Conservation (phyloP, 2,329 filamentous ascomycete species). For the Neonectria neomacrospora region DNA sequence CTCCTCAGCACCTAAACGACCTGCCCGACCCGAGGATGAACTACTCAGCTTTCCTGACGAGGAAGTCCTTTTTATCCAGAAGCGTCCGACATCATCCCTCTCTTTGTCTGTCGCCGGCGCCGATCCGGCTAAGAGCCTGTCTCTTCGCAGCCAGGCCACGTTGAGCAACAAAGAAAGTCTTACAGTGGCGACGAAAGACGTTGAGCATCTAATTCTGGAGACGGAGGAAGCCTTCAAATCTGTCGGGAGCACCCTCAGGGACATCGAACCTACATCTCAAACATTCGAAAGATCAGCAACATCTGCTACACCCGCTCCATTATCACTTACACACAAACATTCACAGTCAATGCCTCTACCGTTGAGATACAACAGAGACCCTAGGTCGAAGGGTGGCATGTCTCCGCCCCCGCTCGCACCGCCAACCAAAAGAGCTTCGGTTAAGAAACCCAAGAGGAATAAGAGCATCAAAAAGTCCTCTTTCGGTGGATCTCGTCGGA, state of each 20-base stretch:
- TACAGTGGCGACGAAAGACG: constrained; percentile 49
- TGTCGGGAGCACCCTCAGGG: constrained; percentile 54
- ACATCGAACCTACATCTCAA: constrained; percentile 44
- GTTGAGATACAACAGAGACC: constrained; percentile 31
- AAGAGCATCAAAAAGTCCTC: constrained; percentile 41
- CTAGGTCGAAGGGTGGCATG: constrained; percentile 23
- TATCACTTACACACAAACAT: constrained; percentile 35
- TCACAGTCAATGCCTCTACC: constrained; percentile 42
- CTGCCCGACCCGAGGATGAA: constrained; percentile 38
- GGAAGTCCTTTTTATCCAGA: constrained; percentile 17
- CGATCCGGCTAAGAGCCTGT: constrained; percentile 26
- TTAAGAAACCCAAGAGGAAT: constrained; percentile 54
- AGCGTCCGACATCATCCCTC: constrained; percentile 29
- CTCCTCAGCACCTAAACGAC: constrained; percentile 36
- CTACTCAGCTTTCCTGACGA: constrained; percentile 17
- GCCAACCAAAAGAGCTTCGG: constrained; percentile 46
- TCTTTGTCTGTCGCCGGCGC: constrained; percentile 40
- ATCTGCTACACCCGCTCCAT: constrained; percentile 29
- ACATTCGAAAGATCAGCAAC: constrained; percentile 25
- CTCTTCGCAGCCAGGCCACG: constrained; percentile 17
- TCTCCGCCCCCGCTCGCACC: constrained; percentile 30
- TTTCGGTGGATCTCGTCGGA: constrained; percentile 23
- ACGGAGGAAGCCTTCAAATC: constrained; percentile 63
- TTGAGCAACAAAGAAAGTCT: constrained; percentile 32
- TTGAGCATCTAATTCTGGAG: constrained; percentile 60